Conservation (phyloP, 192 early-diverging fungal genomes). For the Phycomyces blakesleeanus region DNA sequence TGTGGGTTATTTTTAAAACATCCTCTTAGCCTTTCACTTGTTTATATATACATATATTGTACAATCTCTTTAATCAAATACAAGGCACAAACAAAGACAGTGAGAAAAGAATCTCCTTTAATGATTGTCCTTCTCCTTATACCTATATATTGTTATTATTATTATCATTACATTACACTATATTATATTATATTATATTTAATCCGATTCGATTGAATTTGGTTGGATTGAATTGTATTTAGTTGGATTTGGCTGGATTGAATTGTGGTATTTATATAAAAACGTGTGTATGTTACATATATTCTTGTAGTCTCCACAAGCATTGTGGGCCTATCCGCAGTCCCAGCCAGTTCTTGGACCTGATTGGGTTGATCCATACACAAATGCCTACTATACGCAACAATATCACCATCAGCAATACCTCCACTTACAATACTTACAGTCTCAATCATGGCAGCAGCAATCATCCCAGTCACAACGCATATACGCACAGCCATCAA, state of each 20-base stretch:
- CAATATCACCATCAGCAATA: constrained; percentile 10
- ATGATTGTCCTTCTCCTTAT: not conserved
- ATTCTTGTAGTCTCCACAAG: constrained; percentile 3
- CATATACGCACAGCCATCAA: not conserved
- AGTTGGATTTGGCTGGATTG: too few species aligned
- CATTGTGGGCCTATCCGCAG: constrained; percentile 18
- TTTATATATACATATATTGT: constrained; percentile 13
- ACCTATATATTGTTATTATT: too few species aligned
- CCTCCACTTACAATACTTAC: not conserved
- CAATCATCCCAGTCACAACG: not conserved
- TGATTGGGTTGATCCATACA: constrained; percentile 1
- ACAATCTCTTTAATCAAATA: too few species aligned
- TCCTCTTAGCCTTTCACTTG: not conserved
- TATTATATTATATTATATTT: too few species aligned
- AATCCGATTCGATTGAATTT: too few species aligned
- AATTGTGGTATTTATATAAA: constrained; percentile 3
- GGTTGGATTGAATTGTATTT: too few species aligned
- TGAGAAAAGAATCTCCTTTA: not conserved
- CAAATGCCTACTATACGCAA: constrained; percentile 4
- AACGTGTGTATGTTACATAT: not conserved
- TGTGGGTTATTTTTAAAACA: constrained; percentile 15
- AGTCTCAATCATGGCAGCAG: not conserved
- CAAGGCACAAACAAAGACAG: too few species aligned
- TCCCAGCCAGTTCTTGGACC: not conserved
- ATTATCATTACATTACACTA: too few species aligned